Percentiles rank a stretch among this genome's conserved stretches.
phyloP scores from a whole-genome alignment of 129 eudicot genomes.

The Apium graveolens region DNA sequence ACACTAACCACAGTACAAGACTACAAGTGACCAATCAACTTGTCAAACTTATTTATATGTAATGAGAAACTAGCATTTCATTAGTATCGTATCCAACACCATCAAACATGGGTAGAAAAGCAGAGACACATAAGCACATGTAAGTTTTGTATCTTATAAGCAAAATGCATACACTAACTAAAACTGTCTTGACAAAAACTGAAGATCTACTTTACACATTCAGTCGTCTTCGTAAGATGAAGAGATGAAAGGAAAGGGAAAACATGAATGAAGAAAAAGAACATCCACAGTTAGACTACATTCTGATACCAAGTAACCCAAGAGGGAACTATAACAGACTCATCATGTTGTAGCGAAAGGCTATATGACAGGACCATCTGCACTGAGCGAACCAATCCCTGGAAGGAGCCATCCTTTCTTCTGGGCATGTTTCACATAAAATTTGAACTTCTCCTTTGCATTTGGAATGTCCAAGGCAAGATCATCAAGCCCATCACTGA shows the following conservation, averaged over 20 bases:
- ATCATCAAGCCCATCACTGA: constrained; percentile 78
- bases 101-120: background rate
- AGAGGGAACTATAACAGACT: background rate
- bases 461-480: constrained; percentile 87
- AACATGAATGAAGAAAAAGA: background rate
- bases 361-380: background rate
- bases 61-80: background rate
- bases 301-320: background rate
- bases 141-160: background rate
- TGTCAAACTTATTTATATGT: background rate
- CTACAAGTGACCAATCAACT: background rate
- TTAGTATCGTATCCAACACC: background rate
- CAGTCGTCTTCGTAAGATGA: background rate
- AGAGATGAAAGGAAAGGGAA: constrained; percentile 1
- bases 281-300: background rate
- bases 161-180: constrained; percentile 5
- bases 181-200: background rate
- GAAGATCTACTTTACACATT: constrained; percentile 4
- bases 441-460: constrained; percentile 50
- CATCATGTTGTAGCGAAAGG: background rate
- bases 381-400: constrained; percentile 21
- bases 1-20: background rate
- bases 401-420: constrained; percentile 64
- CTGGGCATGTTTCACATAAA: constrained; percentile 51
- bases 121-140: constrained; percentile 1